A percentile compares a stretch with the other conserved stretches of the same genome.
Evolutionary conservation across 441 rosid species (phyloP).

Genomic region (Codiaeum variegatum): DNA sequence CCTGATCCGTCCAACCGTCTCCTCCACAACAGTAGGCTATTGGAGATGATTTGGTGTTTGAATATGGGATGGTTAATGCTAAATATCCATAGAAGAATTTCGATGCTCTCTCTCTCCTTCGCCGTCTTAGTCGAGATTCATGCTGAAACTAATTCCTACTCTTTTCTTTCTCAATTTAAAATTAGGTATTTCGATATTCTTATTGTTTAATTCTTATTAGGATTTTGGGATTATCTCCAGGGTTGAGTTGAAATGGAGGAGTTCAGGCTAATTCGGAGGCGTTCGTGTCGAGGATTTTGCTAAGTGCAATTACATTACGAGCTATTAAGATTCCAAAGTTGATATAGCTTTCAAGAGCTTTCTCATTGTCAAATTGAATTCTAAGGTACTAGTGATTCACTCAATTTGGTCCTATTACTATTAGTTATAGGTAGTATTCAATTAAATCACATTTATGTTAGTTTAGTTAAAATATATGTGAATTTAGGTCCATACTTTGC

Average conservation of each 20-base stretch:
- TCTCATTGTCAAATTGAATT: constrained; percentile 39
- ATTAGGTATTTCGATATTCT: constrained; percentile 41
- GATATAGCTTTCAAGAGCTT: constrained; percentile 69
- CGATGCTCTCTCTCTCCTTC: constrained; percentile 53
- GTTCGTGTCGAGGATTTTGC: constrained; percentile 87
- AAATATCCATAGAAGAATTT: too few relatives aligned
- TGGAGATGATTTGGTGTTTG: too few relatives aligned
- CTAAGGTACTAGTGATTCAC: constrained; percentile 40
- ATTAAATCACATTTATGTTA: not conserved
- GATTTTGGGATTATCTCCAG: not conserved
- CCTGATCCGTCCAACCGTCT: too few relatives aligned
- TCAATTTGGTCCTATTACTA: not conserved
- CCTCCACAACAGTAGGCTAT: too few relatives aligned
- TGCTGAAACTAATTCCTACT: constrained; percentile 38
- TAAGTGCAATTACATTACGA: constrained; percentile 83
- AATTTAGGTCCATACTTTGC: too few relatives aligned
- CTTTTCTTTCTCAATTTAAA: constrained; percentile 43
- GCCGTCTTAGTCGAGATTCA: constrained; percentile 66
- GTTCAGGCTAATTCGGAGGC: constrained; percentile 33
- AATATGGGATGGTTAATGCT: too few relatives aligned
- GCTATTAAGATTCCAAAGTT: constrained; percentile 68
- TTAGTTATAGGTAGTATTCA: not conserved
- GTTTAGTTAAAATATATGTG: too few relatives aligned
- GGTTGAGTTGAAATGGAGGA: not conserved
- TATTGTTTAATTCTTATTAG: not conserved